phyloP scores from a whole-genome alignment of 208 protist species.

The Wallacemonas sp. region DNA sequence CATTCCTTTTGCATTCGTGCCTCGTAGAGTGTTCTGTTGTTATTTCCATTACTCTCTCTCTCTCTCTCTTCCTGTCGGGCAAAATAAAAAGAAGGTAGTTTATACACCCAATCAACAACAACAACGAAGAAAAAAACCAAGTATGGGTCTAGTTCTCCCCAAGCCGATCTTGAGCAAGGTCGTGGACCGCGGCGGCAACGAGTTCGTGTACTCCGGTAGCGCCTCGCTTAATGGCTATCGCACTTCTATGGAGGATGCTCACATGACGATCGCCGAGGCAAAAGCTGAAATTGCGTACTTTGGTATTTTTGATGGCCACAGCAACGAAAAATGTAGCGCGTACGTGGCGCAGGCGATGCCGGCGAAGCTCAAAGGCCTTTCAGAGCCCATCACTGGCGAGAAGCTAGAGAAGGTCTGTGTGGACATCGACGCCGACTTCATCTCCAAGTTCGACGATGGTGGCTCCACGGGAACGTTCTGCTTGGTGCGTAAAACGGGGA shows the following conservation, averaged over 20 bases:
- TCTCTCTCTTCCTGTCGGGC: too few relatives aligned
- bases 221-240: conserved; percentile 82
- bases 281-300: conserved; percentile 52
- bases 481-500: conserved; percentile 52
- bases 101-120: too few relatives aligned
- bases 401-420: conserved; percentile 76
- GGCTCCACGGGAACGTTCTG: conserved; percentile 87
- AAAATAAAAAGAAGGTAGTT: too few relatives aligned
- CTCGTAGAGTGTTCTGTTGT: too few relatives aligned
- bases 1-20: background rate
- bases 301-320: conserved; percentile 92
- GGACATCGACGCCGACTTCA: conserved; percentile 71
- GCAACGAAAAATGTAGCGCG: conserved; percentile 70
- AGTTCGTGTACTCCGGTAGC: conserved; percentile 45
- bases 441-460: conserved; percentile 57
- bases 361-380: conserved; percentile 44
- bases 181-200: conserved; percentile 73
- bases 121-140: background rate
- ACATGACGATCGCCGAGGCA: conserved; percentile 57
- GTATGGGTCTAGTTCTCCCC: conserved; percentile 78
- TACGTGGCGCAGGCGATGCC: conserved; percentile 75
- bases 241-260: conserved; percentile 89
- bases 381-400: conserved; percentile 53
- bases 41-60: background rate
- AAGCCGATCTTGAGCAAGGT: conserved; percentile 89